Conservation (phyloP, 768 basidiomycete species). For the Macrocybe gigantea region DNA sequence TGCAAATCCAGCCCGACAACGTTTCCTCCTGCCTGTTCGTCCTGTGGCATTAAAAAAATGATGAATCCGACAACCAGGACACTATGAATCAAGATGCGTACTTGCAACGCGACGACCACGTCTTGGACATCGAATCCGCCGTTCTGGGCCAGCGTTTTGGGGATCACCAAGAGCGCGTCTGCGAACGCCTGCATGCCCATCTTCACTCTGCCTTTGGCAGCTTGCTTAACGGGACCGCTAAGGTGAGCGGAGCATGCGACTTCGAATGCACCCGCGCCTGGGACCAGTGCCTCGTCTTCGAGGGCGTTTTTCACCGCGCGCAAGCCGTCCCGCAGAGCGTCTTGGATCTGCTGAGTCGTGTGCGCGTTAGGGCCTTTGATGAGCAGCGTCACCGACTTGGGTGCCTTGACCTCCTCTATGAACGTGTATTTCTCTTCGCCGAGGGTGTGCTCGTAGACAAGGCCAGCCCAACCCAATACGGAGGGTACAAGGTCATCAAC, state of each 20-base stretch:
- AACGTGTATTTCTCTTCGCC: conserved; percentile 99
- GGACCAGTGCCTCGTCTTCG: conserved; percentile 83
- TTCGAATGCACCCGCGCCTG: conserved; percentile 98
- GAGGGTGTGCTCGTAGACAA: conserved; percentile 97
- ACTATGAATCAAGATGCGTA: conserved; percentile 16
- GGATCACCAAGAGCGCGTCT: conserved; percentile 89
- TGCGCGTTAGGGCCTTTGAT: conserved; percentile 98
- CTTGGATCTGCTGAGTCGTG: conserved; percentile 94
- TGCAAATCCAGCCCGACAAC: conserved; percentile 87
- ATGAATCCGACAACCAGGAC: neutral
- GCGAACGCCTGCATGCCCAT: conserved; percentile 98
- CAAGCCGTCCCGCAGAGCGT: conserved; percentile 95
- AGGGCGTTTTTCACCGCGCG: conserved; percentile 95
- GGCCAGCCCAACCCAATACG: conserved; percentile 93
- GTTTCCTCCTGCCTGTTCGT: conserved; percentile 93
- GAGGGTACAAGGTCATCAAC: conserved; percentile 93
- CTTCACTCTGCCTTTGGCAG: conserved; percentile 90
- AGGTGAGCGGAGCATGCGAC: conserved; percentile 87
- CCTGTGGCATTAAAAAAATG: conserved; percentile 33
- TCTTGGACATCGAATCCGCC: conserved; percentile 98
- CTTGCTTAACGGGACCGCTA: conserved; percentile 70
- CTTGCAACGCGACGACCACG: conserved; percentile 86
- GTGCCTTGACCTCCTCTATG: conserved; percentile 92
- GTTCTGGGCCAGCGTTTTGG: conserved; percentile 94
- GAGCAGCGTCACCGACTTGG: conserved; percentile 91